Evolutionary conservation across 257 asterid genomes (phyloP).

Genomic region (Scutellaria galericulata): DNA sequence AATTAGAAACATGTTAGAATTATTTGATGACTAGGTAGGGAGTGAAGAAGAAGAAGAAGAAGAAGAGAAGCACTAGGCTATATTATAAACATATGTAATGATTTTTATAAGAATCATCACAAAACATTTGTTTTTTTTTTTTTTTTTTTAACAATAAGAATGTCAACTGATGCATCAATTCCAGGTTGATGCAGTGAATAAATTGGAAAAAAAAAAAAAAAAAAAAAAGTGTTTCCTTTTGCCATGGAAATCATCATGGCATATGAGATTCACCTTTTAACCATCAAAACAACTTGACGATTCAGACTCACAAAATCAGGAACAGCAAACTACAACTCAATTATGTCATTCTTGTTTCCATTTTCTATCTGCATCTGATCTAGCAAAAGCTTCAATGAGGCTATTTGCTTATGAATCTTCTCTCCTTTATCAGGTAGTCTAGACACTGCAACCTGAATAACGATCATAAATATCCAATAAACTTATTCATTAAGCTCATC

Average conservation of each 20-base stretch:
- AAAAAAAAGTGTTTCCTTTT: neutral
- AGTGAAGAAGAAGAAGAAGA: too few relatives aligned
- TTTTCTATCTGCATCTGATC: slow-evolving; percentile 45
- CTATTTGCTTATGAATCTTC: slow-evolving; percentile 63
- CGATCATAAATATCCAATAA: slow-evolving; percentile 6
- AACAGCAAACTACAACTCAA: slow-evolving; percentile 41
- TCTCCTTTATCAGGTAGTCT: slow-evolving; percentile 80
- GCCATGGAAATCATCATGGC: slow-evolving; percentile 36
- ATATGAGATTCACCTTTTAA: slow-evolving; percentile 9
- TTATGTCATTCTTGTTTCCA: slow-evolving; percentile 33
- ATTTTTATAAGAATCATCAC: too few relatives aligned
- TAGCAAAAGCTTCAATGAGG: slow-evolving; percentile 56
- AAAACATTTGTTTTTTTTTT: too few relatives aligned
- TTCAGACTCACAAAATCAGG: slow-evolving; percentile 25
- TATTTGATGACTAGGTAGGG: too few relatives aligned
- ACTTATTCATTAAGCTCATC: neutral
- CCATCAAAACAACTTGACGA: neutral
- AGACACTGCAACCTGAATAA: slow-evolving; percentile 56
- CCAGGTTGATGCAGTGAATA: too few relatives aligned
- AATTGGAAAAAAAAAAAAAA: too few relatives aligned
- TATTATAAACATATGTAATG: too few relatives aligned
- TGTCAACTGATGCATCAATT: too few relatives aligned
- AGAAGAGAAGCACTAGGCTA: too few relatives aligned
- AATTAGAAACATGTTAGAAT: too few relatives aligned
- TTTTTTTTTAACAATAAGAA: too few relatives aligned